Percentiles rank a stretch among this genome's conserved stretches.
phyloP scores from a whole-genome alignment of 768 basidiomycete species.

The Mycena metata region DNA sequence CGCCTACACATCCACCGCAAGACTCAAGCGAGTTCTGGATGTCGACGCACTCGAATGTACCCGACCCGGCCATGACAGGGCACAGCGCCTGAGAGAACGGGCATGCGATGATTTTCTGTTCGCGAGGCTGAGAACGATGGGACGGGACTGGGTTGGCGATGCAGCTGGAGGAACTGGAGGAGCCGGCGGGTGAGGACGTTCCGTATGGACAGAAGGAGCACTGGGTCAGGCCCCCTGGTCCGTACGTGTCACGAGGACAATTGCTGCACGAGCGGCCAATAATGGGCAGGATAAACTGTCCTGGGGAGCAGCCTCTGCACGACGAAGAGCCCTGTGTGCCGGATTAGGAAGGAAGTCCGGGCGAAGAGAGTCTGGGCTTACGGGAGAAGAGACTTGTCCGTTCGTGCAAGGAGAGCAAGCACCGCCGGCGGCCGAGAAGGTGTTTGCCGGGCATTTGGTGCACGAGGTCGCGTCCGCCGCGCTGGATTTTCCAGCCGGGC shows the following conservation, averaged over 20 bases:
- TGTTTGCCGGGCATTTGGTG: not conserved
- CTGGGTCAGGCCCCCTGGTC: not conserved
- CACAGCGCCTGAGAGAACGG: not conserved
- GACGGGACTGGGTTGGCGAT: not conserved
- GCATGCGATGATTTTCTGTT: not conserved
- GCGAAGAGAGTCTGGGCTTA: not conserved
- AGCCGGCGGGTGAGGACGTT: not conserved
- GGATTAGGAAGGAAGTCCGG: too few species aligned
- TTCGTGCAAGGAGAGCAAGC: not conserved
- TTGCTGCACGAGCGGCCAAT: not conserved
- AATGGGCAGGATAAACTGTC: not conserved
- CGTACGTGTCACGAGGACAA: not conserved
- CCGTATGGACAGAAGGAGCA: not conserved
- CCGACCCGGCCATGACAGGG: not conserved
- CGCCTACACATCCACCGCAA: constrained; percentile 3
- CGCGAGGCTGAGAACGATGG: not conserved
- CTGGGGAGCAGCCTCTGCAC: not conserved
- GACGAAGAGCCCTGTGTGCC: not conserved
- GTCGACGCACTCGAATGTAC: not conserved
- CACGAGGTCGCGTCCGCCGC: not conserved
- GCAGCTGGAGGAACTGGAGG: not conserved
- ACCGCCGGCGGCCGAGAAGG: not conserved
- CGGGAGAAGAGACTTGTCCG: not conserved
- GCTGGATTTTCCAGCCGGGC: not conserved
- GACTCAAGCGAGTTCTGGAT: constrained; percentile 2